phyloP scores from a whole-genome alignment of 2,329 filamentous ascomycete species.

The Scedosporium dehoogii region DNA sequence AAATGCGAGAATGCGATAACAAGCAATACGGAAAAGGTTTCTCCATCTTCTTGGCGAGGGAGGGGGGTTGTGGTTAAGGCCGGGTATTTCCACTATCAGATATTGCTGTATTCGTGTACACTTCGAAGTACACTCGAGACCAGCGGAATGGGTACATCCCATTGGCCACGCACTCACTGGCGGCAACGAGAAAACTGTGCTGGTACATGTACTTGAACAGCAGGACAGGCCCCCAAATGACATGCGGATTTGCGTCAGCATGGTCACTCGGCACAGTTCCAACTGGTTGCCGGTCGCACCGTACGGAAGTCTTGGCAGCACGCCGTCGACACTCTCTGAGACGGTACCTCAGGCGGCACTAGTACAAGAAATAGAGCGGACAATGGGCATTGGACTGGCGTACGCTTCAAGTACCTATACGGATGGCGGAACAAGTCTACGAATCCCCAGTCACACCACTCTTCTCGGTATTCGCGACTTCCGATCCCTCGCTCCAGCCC shows the following conservation, averaged over 20 bases:
- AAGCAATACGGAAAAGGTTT: not conserved
- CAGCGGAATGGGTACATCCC: not conserved
- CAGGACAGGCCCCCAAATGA: not conserved
- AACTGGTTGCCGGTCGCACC: not conserved
- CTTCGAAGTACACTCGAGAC: not conserved
- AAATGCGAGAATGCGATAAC: not conserved
- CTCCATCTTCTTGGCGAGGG: not conserved
- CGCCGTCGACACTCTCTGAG: not conserved
- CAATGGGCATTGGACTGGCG: no score
- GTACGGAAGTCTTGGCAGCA: no score
- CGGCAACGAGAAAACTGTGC: not conserved
- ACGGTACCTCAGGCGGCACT: not conserved
- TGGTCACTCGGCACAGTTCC: not conserved
- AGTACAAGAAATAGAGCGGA: no score
- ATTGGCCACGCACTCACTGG: not conserved
- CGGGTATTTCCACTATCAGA: not conserved
- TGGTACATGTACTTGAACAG: not conserved
- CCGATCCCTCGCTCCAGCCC: not conserved
- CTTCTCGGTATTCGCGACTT: not conserved
- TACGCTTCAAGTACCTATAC: not conserved
- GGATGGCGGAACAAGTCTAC: not conserved
- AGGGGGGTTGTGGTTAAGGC: not conserved
- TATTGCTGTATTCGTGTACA: conserved; percentile 1
- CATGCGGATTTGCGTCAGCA: not conserved
- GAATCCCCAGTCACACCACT: not conserved